phyloP scores from a whole-genome alignment of 1,284 basidiomycete species.

The Tremellales sp. region DNA sequence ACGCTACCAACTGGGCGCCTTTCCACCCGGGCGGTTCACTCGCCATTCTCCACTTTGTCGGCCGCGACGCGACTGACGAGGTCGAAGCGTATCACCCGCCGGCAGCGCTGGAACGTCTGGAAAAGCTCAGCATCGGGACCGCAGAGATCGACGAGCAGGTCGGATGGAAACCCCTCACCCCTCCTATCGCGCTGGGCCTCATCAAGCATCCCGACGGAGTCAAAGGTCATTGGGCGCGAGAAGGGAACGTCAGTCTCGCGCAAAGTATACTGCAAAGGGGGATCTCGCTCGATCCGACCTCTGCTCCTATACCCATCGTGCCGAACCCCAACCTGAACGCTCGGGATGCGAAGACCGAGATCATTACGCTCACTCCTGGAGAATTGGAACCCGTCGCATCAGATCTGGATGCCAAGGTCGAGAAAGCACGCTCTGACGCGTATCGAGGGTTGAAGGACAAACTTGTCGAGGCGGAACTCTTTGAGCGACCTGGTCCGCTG shows the following conservation, averaged over 20 bases:
- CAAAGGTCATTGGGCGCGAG: conserved; percentile 42
- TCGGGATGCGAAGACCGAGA: neutral
- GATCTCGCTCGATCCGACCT: conserved; percentile 11
- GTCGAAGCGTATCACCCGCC: conserved; percentile 86
- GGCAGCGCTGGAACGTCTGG: conserved; percentile 62
- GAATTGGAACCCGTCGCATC: conserved; percentile 53
- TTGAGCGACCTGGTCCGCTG: conserved; percentile 68
- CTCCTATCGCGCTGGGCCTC: conserved; percentile 85
- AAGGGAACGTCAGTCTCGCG: conserved; percentile 37
- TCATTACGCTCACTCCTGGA: conserved; percentile 22
- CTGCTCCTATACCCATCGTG: conserved; percentile 7
- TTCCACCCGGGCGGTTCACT: conserved; percentile 87
- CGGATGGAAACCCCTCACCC: conserved; percentile 76
- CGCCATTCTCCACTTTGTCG: conserved; percentile 90
- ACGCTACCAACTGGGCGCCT: conserved; percentile 76
- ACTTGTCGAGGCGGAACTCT: conserved; percentile 75
- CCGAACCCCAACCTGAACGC: conserved; percentile 3
- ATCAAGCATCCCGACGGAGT: conserved; percentile 52
- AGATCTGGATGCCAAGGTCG: conserved; percentile 56
- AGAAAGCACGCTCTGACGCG: conserved; percentile 69
- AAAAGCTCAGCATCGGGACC: conserved; percentile 68
- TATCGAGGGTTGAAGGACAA: conserved; percentile 76
- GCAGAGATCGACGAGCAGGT: conserved; percentile 52
- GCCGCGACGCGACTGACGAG: conserved; percentile 91
- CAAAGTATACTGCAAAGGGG: conserved; percentile 7